phyloP scores from a whole-genome alignment of 2,329 filamentous ascomycete genomes.

The Arthrobotrys iridis region DNA sequence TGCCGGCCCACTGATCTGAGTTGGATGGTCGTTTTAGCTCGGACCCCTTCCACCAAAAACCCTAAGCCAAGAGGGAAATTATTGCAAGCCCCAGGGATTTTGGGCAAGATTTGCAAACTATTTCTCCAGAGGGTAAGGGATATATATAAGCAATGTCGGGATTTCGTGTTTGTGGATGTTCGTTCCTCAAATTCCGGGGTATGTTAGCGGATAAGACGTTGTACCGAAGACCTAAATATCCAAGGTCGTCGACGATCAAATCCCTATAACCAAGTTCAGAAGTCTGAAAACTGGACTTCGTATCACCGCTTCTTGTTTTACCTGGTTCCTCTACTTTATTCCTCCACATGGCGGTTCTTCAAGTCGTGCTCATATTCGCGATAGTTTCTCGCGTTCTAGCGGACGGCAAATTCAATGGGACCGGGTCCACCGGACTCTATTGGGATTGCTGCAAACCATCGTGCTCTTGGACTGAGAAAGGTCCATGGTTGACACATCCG shows the following conservation, averaged over 20 bases:
- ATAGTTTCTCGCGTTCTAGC: conserved; percentile 32
- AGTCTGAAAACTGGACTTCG: conserved; percentile 3
- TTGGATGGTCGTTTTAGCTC: conserved; percentile 48
- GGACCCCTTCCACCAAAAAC: conserved; percentile 25
- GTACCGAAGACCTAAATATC: conserved; percentile 36
- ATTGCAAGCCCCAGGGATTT: conserved; percentile 7
- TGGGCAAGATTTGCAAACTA: neutral
- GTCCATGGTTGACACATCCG: conserved; percentile 53
- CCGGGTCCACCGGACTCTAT: conserved; percentile 61
- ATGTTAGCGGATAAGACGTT: conserved; percentile 27
- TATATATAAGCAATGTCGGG: conserved; percentile 46
- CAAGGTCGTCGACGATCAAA: conserved; percentile 32
- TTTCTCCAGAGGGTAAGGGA: conserved; percentile 20
- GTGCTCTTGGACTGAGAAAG: conserved; percentile 64
- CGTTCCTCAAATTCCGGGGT: conserved; percentile 43
- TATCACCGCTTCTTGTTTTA: conserved; percentile 10
- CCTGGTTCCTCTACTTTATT: neutral
- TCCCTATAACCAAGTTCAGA: conserved; percentile 18
- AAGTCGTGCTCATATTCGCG: conserved; percentile 13
- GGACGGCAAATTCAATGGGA: conserved; percentile 46
- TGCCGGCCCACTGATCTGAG: conserved; percentile 34
- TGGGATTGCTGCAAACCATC: conserved; percentile 77
- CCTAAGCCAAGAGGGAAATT: conserved; percentile 38
- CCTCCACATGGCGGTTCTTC: conserved; percentile 35
- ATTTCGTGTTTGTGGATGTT: conserved; percentile 15